phyloP scores from a whole-genome alignment of 805 yeast species.

The Allodekkera sacchari region DNA sequence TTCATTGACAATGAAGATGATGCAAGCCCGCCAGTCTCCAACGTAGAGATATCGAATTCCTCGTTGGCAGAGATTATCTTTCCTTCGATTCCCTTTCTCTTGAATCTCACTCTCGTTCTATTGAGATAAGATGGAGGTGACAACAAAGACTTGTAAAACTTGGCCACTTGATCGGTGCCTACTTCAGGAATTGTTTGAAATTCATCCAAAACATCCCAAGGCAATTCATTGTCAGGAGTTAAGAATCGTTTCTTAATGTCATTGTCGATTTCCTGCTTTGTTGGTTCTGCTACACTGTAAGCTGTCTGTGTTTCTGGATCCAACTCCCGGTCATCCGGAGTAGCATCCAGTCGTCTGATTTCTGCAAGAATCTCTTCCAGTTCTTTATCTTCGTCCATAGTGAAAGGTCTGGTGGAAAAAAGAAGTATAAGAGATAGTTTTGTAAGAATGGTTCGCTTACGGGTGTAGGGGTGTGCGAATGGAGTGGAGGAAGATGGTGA shows the following conservation, averaged over 20 bases:
- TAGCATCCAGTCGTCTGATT: constrained; percentile 1
- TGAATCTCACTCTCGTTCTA: constrained; percentile 59
- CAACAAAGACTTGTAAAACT: constrained; percentile 41
- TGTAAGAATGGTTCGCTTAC: too few species aligned
- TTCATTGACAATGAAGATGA: constrained; percentile 66
- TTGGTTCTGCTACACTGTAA: constrained; percentile 4
- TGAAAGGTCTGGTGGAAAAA: too few species aligned
- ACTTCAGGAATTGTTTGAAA: constrained; percentile 50
- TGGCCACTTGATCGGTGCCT: constrained; percentile 12
- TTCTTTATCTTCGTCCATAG: constrained; percentile 6
- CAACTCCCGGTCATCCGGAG: constrained; percentile 5
- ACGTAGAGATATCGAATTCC: constrained; percentile 38
- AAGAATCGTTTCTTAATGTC: constrained; percentile 37
- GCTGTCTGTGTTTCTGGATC: constrained; percentile 12
- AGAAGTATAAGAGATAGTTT: too few species aligned
- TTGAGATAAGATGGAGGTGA: constrained; percentile 51
- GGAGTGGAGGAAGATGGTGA: too few species aligned
- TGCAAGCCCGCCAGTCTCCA: constrained; percentile 41
- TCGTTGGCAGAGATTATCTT: constrained; percentile 55
- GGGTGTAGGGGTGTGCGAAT: too few species aligned
- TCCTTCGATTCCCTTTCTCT: constrained; percentile 72
- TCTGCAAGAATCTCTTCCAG: constrained; percentile 7
- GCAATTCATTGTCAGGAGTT: constrained; percentile 52
- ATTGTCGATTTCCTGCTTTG: constrained; percentile 8
- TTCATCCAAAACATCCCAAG: constrained; percentile 64